Percentiles rank a stretch among this genome's conserved stretches.
These are phyloP conservation scores for maize (Zea mays) DNA, from an alignment of 176 grass and related monocot species.

Conservation along the genomic window DNA sequence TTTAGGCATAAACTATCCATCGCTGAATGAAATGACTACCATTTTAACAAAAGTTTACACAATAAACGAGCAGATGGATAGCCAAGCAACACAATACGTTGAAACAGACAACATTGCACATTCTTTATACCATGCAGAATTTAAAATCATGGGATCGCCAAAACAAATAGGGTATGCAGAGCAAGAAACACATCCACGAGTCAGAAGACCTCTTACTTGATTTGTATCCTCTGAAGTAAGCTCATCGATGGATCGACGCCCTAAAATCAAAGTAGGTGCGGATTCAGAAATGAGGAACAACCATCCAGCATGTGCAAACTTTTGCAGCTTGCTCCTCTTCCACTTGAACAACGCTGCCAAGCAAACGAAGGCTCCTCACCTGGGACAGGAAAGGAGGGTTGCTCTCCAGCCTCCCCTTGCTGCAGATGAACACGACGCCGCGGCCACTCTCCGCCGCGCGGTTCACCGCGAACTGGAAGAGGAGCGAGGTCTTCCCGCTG, in stretches of 20 bases:
- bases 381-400: constrained; percentile 83
- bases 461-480: constrained; percentile 91
- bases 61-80: background rate
- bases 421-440: constrained; percentile 88
- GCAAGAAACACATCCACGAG: background rate
- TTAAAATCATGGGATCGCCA: background rate
- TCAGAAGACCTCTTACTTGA: constrained; percentile 62
- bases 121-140: constrained; percentile 14
- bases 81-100: background rate
- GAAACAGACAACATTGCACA: background rate
- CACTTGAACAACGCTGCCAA: background rate
- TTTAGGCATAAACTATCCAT: background rate
- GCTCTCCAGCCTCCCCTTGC: constrained; percentile 67
- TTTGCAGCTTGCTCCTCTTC: background rate
- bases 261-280: constrained; percentile 48
- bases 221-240: constrained; percentile 65
- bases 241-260: constrained; percentile 55
- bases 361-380: constrained; percentile 30
- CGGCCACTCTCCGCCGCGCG: constrained; percentile 51
- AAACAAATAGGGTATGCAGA: background rate
- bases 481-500: constrained; percentile 90
- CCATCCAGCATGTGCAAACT: background rate
- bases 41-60: constrained; percentile 1
- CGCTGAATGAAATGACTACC: background rate
- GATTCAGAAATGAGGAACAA: constrained; percentile 23